phyloP scores from a whole-genome alignment of 495 filamentous ascomycete species.

The Aspergillus kassunensis region DNA sequence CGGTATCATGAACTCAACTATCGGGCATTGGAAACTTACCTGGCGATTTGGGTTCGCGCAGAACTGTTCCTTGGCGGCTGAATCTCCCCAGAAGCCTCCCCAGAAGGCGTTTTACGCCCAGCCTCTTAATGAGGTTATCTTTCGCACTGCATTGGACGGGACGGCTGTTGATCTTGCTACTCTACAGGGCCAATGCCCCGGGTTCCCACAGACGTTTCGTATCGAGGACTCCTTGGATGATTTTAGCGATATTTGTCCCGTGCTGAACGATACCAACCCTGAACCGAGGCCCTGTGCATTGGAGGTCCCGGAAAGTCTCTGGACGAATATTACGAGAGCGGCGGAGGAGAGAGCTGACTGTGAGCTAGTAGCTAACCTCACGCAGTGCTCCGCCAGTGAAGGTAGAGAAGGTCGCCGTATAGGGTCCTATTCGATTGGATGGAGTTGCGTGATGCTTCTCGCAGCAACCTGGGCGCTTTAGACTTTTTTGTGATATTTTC shows the following conservation, averaged over 20 bases:
- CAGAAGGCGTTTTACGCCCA: neutral
- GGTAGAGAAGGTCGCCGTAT: too few species aligned
- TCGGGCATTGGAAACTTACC: constrained; percentile 1
- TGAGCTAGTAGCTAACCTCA: too few species aligned
- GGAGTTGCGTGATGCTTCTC: too few species aligned
- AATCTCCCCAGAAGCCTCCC: too few species aligned
- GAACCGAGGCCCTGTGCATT: neutral
- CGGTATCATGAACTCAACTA: neutral
- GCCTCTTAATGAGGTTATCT: neutral
- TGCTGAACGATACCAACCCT: neutral
- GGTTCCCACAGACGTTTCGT: neutral
- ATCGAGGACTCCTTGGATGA: neutral
- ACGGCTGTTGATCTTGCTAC: neutral
- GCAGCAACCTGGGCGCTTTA: too few species aligned
- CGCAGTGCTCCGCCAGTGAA: too few species aligned
- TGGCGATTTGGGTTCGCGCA: neutral
- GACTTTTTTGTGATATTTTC: too few species aligned
- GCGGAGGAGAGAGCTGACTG: too few species aligned
- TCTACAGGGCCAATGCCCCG: neutral
- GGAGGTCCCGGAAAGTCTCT: neutral
- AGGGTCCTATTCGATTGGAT: too few species aligned
- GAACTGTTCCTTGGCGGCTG: neutral
- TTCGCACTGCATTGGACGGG: neutral
- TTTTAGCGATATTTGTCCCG: neutral
- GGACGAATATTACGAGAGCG: constrained; percentile 3